Base-by-base conservation (phyloP, 2,329 filamentous ascomycete genomes). In the Nakataea oryzae region DNA sequence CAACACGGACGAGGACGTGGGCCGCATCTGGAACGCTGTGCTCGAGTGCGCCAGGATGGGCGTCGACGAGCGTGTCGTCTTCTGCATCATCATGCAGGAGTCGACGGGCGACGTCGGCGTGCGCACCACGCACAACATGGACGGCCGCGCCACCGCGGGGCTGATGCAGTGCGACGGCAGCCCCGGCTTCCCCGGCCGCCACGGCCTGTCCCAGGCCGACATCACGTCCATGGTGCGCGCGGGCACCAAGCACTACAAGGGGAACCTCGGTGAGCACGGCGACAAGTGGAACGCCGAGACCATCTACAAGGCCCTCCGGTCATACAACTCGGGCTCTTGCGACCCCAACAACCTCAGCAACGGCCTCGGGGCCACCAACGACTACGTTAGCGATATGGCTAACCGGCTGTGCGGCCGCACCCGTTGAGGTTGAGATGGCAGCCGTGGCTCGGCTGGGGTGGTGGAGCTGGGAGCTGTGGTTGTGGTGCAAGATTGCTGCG, bases 71-170 rank as follows among this genome's bases (percentile, higher is more conserved):
- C 65, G 73, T n/a, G 70, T 76, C 57, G 73, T 76, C 64, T 69
- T 76, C 59, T 69, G 67, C 60, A 74, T 76, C 64, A 75, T 77
- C 64, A 76, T 77, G 73, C 73, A 76, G 67, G 75, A 76, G 68
- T 74, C 70, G 64, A 70, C 69, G 60, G 75, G 74, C 32, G 70
- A 75, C 63, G 74, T 77, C 30, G 73, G 72, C 14, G 74, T 74
- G 17, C 57, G 41, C 3, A 75, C 73, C 24, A 74, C 74, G 41
- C 64, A n/a, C 57, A 71, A 74, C 66, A 63, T 61, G 24, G 73
- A 76, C 61, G 68, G 69, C 21, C 70, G 71, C 61, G 29, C 32
- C 54, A 74, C 73, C 3, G 74, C 71, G 21, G 74, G 75, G n/a
- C 67, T 77, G 54, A 76, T 77, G 75, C 74, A 76, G 67, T 71